Evolutionary conservation across 176 grass and related monocot species (phyloP).

Genomic region (barley (Hordeum vulgare)): DNA sequence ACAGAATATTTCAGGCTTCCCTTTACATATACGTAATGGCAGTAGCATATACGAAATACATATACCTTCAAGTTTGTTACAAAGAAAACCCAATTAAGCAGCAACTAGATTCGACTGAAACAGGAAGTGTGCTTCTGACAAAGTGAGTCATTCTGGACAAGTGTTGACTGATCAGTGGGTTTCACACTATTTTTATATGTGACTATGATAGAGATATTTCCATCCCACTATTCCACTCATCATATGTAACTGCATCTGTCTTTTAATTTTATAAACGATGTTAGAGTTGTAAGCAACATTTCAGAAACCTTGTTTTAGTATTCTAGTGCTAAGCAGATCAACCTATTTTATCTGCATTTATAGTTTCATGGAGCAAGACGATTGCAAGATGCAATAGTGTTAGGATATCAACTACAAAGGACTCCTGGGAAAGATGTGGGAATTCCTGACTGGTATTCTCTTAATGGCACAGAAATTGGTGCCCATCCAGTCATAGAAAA

Average conservation of each 20-base stretch:
- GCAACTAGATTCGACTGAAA: too few relatives aligned
- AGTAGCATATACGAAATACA: too few relatives aligned
- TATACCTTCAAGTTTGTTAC: too few relatives aligned
- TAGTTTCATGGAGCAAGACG: conserved; percentile 83
- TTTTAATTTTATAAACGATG: background rate
- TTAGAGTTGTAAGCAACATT: conserved; percentile 2
- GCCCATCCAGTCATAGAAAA: conserved; percentile 33
- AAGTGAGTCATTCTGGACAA: too few relatives aligned
- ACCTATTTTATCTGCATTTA: conserved; percentile 1
- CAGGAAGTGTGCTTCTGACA: too few relatives aligned
- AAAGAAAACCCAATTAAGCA: too few relatives aligned
- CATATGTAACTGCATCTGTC: background rate
- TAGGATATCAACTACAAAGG: conserved; percentile 96
- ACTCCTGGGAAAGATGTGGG: conserved; percentile 68
- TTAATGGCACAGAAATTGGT: conserved; percentile 66
- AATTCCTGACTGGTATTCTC: conserved; percentile 93
- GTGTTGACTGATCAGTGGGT: too few relatives aligned
- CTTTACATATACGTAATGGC: too few relatives aligned
- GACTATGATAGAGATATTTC: too few relatives aligned
- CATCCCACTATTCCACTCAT: background rate
- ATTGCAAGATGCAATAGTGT: conserved; percentile 83
- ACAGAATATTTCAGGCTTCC: too few relatives aligned
- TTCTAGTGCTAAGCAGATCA: background rate
- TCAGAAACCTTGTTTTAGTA: background rate
- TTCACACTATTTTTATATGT: too few relatives aligned